Evolutionary conservation across 495 filamentous ascomycete genomes (phyloP).

Genomic region (Talaromyces ruber): DNA sequence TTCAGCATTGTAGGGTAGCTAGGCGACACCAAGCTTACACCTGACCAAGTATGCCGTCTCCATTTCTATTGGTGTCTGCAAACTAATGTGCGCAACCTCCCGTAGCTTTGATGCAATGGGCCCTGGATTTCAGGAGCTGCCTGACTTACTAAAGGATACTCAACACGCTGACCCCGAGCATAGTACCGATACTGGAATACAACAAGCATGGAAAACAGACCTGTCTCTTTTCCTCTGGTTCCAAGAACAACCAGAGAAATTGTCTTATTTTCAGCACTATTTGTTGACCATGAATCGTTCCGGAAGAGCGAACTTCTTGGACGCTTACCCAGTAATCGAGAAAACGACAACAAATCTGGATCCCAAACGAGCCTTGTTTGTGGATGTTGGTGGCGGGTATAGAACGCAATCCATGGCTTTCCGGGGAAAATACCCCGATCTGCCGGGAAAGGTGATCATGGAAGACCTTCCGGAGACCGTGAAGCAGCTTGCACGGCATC

Average conservation of each 20-base stretch:
- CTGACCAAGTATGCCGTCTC: no score
- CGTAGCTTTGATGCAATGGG: constrained; percentile 24
- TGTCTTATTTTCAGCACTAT: constrained; percentile 23
- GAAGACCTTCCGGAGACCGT: constrained; percentile 32
- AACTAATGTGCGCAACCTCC: background rate
- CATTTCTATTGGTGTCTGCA: no score
- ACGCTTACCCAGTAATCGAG: constrained; percentile 15
- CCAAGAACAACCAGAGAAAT: constrained; percentile 22
- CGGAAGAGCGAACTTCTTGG: constrained; percentile 22
- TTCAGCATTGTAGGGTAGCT: no score
- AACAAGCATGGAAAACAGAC: constrained; percentile 30
- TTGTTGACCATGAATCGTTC: constrained; percentile 32
- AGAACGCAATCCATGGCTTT: constrained; percentile 8
- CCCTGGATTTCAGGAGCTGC: constrained; percentile 20
- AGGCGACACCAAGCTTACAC: no score
- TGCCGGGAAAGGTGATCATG: constrained; percentile 26
- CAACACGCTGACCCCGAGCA: constrained; percentile 28
- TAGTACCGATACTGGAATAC: constrained; percentile 26
- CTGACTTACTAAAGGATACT: constrained; percentile 29
- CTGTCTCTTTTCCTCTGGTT: constrained; percentile 31
- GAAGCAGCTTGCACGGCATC: constrained; percentile 8
- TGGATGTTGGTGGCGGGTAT: constrained; percentile 11
- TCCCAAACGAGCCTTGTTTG: constrained; percentile 9
- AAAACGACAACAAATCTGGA: constrained; percentile 1
- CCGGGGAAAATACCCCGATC: constrained; percentile 12